Conservation (phyloP, 225 moss, liverwort and hornwort genomes). For the Pleurozium schreberi region DNA sequence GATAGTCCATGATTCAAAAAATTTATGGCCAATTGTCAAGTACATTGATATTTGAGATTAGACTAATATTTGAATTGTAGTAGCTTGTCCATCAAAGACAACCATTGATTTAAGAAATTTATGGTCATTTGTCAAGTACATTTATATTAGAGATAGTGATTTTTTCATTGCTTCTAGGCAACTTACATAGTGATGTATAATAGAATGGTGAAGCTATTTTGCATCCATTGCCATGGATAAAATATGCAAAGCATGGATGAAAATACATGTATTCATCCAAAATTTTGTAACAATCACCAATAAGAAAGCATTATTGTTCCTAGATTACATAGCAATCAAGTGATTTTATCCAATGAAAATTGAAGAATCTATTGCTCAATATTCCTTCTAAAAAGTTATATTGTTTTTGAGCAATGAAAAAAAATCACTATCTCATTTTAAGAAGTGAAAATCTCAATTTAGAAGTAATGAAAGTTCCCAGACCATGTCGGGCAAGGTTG, state of each 20-base stretch:
- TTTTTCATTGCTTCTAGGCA: no score
- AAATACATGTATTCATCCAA: neutral
- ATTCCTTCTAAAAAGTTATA: neutral
- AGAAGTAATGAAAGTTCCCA: no score
- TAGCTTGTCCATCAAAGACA: neutral
- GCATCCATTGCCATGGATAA: no score
- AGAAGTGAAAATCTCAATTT: no score
- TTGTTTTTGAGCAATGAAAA: neutral
- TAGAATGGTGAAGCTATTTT: neutral
- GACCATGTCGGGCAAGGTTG: no score
- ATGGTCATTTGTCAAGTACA: rapidly evolving
- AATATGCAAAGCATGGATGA: neutral
- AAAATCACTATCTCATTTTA: no score
- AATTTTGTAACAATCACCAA: neutral
- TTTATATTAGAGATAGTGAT: rapidly evolving
- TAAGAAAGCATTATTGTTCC: rapidly evolving
- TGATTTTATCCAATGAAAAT: neutral
- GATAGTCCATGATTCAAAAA: neutral
- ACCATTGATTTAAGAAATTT: neutral
- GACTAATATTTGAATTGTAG: neutral
- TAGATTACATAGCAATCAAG: no score
- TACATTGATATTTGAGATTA: neutral
- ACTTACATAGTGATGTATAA: rapidly evolving
- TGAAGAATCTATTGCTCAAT: neutral
- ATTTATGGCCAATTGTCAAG: rapidly evolving